Percentiles rank a stretch among this genome's conserved stretches.
These are phyloP conservation scores for Aspergillus flavus DNA, from an alignment of 2,329 filamentous ascomycete genomes.

Conservation along the genomic window DNA sequence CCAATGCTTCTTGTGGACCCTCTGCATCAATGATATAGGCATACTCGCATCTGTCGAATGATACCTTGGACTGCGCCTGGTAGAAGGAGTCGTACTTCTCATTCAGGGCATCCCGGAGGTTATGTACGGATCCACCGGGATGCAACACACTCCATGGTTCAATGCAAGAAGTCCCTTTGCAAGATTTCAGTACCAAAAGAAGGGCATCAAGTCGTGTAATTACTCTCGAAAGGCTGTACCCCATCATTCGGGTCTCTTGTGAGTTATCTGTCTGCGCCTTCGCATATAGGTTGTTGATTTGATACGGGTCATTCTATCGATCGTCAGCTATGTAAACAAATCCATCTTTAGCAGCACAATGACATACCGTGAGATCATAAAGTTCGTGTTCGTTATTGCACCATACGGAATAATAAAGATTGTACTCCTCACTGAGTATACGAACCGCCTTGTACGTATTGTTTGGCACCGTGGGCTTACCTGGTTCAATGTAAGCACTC, in stretches of 20 bases:
- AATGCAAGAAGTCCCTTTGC: conserved; percentile 38
- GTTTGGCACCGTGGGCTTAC: conserved; percentile 27
- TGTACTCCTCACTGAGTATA: conserved; percentile 38
- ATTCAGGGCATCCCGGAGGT: conserved; percentile 36
- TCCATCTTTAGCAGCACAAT: background rate
- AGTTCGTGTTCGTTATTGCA: conserved; percentile 46
- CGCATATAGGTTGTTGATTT: conserved; percentile 38
- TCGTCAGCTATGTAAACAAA: background rate
- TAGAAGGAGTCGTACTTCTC: conserved; percentile 38
- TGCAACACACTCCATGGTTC: conserved; percentile 43
- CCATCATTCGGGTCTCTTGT: conserved; percentile 18
- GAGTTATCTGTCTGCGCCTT: background rate
- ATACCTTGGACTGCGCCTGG: conserved; percentile 32
- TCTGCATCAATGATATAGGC: conserved; percentile 42
- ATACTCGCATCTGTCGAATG: conserved; percentile 37
- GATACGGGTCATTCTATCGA: conserved; percentile 38
- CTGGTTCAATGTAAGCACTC: background rate
- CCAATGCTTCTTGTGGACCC: conserved; percentile 19
- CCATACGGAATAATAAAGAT: conserved; percentile 46
- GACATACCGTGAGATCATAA: conserved; percentile 39
- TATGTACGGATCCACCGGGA: conserved; percentile 30
- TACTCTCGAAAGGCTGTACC: conserved; percentile 23
- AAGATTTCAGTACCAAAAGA: conserved; percentile 44
- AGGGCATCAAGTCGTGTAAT: conserved; percentile 38
- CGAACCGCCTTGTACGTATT: conserved; percentile 46